Percentiles rank a stretch among this genome's conserved stretches.
These are phyloP conservation scores for Mucor racemosus DNA, from an alignment of 371 early-diverging fungal species.

Conservation along the genomic window DNA sequence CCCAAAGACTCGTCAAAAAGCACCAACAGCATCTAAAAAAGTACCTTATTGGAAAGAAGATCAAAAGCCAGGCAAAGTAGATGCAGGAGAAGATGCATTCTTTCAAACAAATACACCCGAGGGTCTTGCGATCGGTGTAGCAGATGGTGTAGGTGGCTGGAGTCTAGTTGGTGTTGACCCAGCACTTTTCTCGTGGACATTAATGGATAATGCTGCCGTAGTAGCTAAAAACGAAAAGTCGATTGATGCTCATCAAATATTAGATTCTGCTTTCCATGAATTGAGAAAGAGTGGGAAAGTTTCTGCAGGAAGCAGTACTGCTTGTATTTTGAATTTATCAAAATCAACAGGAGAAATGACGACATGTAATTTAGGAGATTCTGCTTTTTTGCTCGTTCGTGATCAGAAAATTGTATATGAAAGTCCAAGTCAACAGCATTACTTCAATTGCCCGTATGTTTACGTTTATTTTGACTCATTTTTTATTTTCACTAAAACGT, in stretches of 20 bases:
- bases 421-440: constrained; percentile 72
- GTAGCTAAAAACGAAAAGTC: constrained; percentile 53
- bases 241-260: constrained; percentile 63
- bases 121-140: constrained; percentile 67
- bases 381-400: constrained; percentile 67
- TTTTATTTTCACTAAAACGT: neutral
- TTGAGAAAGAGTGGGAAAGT: constrained; percentile 62
- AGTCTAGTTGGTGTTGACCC: constrained; percentile 59
- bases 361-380: constrained; percentile 70
- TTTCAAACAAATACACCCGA: constrained; percentile 65
- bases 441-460: constrained; percentile 72
- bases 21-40: constrained; percentile 26
- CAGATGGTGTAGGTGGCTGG: constrained; percentile 80
- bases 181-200: constrained; percentile 71
- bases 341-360: constrained; percentile 66
- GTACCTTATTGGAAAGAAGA: constrained; percentile 53
- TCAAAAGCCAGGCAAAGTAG: constrained; percentile 60
- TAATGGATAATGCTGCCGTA: constrained; percentile 74
- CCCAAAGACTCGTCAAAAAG: constrained; percentile 44
- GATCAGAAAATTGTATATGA: constrained; percentile 65
- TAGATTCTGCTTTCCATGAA: constrained; percentile 63
- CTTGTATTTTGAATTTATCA: constrained; percentile 68
- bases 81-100: constrained; percentile 77
- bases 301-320: constrained; percentile 71
- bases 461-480: neutral